Base-by-base conservation (phyloP, 495 filamentous ascomycete genomes). In the Neurospora sp. region DNA sequence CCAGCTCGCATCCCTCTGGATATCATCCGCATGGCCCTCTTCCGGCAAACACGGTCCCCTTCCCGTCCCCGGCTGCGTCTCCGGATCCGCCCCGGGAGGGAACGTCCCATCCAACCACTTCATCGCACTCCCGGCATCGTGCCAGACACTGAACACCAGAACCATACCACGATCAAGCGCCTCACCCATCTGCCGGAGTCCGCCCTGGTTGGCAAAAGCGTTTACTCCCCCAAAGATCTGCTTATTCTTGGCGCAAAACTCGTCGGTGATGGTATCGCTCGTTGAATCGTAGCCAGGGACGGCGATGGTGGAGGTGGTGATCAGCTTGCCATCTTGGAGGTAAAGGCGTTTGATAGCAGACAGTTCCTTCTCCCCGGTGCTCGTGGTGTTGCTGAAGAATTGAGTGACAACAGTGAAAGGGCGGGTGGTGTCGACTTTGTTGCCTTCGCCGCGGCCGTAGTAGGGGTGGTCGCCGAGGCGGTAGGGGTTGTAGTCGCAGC, bases 401-500 rank as follows among this genome's bases (percentile, higher is more conserved):
- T 92, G 89, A 1, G 90, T 91, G 37, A 90, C 86, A 39, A 91
- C 89, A 0, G 88, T 91, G 76, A 91, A 88, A 5, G 82, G 81
- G 35, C 42, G 48, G 1, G 48, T 41, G 18, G 77, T 79, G 75
- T 80, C 75, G 46, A 80, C 77, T 70, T 75, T 76, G 75, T 78
- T 77, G 11, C 38, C 16, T 18, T 41, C 16, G 44, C 71, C 42
- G 40, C 5, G 80, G 80, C 72, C 77, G 81, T 91, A 92, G 82
- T 88, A 92, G 46, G 80, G 77, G 3, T 79, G 76, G 46, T 87
- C 80, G 54, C 88, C 87, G 37, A 89, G 82, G 11, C 85, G 85
- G 83, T 89, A 92, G n/a, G 87, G 83, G 82, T 92, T 92, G 81
- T 85, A 92, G 42, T 86, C 87, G 79, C 91, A 93, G 0, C 91